Percentiles rank a stretch among this genome's conserved stretches.
Evolutionary conservation across 2,329 filamentous ascomycete species (phyloP).

Genomic region (Lecanosticta acicola): DNA sequence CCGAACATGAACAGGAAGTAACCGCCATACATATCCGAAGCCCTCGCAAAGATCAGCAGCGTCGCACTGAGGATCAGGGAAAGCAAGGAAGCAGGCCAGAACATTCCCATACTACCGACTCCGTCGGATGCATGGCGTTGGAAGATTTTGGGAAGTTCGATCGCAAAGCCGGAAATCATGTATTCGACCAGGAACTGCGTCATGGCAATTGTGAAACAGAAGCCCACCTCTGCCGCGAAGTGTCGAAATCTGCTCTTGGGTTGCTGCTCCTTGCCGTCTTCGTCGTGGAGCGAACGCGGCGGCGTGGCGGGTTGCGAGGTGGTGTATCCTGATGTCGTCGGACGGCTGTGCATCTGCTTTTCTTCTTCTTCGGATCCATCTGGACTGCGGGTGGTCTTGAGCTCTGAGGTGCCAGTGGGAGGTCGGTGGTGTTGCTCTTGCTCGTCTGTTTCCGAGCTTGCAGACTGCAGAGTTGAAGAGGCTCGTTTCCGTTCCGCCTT

Average conservation of each 20-base stretch:
- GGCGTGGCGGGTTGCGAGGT: neutral
- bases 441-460: conserved; percentile 8
- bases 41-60: conserved; percentile 30
- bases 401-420: conserved; percentile 12
- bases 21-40: conserved; percentile 35
- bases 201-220: conserved; percentile 34
- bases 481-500: conserved; percentile 24
- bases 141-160: conserved; percentile 30
- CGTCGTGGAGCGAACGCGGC: neutral
- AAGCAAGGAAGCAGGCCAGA: conserved; percentile 35
- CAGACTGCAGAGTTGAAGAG: conserved; percentile 17
- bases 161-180: conserved; percentile 34
- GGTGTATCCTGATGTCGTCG: neutral
- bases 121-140: conserved; percentile 8
- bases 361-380: neutral
- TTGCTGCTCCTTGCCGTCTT: conserved; percentile 4
- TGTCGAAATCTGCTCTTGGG: conserved; percentile 26
- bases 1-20: conserved; percentile 34
- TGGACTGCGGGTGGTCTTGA: conserved; percentile 5
- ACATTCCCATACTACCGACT: conserved; percentile 21
- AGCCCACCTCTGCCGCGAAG: conserved; percentile 29
- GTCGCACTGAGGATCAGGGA: conserved; percentile 32
- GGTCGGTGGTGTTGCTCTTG: conserved; percentile 3
- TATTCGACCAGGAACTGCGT: conserved; percentile 35
- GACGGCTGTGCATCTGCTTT: conserved; percentile 1